Conservation (phyloP, 495 filamentous ascomycete species). For the Aspergillus steynii region DNA sequence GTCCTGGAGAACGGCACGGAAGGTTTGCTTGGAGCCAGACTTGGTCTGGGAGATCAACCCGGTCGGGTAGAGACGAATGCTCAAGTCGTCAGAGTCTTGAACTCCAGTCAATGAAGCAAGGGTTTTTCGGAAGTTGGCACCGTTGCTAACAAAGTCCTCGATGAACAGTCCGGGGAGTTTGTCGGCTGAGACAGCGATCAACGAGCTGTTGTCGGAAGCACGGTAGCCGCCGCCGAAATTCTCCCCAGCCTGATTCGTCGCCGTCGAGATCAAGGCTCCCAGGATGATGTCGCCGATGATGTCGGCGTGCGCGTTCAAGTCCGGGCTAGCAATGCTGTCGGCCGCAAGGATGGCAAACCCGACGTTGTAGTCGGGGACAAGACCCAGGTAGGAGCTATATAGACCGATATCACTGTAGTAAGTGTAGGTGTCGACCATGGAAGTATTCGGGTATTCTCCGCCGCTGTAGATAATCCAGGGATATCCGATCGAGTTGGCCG, state of each 20-base stretch:
- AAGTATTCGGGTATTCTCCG: slow-evolving; percentile 26
- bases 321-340: slow-evolving; percentile 25
- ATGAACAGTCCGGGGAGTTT: slow-evolving; percentile 47
- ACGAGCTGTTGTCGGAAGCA: neutral
- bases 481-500: slow-evolving; percentile 43
- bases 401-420: slow-evolving; percentile 41
- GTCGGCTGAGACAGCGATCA: slow-evolving; percentile 38
- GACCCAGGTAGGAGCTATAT: slow-evolving; percentile 47
- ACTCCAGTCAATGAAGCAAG: slow-evolving; percentile 30
- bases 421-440: slow-evolving; percentile 51
- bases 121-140: slow-evolving; percentile 41
- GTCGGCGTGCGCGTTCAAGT: slow-evolving; percentile 30
- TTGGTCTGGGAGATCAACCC: slow-evolving; percentile 8
- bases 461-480: slow-evolving; percentile 41
- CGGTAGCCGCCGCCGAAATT: slow-evolving; percentile 47
- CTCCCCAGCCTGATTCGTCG: slow-evolving; percentile 41
- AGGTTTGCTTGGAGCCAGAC: slow-evolving; percentile 30
- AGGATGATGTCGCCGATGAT: slow-evolving; percentile 36
- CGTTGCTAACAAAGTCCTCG: slow-evolving; percentile 50
- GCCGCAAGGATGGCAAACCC: slow-evolving; percentile 49
- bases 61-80: slow-evolving; percentile 51
- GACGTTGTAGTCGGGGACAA: slow-evolving; percentile 52
- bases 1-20: slow-evolving; percentile 49
- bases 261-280: slow-evolving; percentile 40
- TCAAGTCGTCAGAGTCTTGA: slow-evolving; percentile 29